phyloP scores from a whole-genome alignment of 2,329 filamentous ascomycete genomes.

The Calonectria montana region DNA sequence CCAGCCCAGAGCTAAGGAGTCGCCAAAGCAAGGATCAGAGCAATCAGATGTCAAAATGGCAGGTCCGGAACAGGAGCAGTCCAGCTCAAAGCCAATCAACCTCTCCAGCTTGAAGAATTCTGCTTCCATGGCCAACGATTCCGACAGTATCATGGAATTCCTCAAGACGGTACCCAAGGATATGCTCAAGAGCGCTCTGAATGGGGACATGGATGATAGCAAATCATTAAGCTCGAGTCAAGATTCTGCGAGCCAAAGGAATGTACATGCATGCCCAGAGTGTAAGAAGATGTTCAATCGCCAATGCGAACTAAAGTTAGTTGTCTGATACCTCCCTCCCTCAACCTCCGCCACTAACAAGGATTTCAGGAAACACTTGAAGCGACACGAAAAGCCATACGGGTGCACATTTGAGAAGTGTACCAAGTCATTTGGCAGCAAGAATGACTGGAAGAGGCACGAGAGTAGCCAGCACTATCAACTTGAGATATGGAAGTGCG shows the following conservation, averaged over 20 bases:
- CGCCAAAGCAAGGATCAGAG: slow-evolving; percentile 3
- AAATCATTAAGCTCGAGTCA: slow-evolving; percentile 22
- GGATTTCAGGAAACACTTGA: slow-evolving; percentile 79
- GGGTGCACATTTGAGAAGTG: slow-evolving; percentile 81
- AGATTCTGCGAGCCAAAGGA: slow-evolving; percentile 25
- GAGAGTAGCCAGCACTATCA: slow-evolving; percentile 84
- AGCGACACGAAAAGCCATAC: slow-evolving; percentile 84
- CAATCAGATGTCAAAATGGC: slow-evolving; percentile 32
- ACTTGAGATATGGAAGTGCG: slow-evolving; percentile 78
- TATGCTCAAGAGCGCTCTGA: slow-evolving; percentile 47
- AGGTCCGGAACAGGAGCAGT: slow-evolving; percentile 16
- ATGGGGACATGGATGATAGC: slow-evolving; percentile 19
- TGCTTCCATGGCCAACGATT: background rate
- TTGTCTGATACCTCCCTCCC: background rate
- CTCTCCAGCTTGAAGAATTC: background rate
- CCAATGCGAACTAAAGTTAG: slow-evolving; percentile 69
- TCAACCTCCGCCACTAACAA: slow-evolving; percentile 33
- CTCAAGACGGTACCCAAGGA: slow-evolving; percentile 46
- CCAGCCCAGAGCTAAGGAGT: background rate
- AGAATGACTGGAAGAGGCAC: slow-evolving; percentile 94
- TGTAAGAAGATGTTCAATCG: slow-evolving; percentile 62
- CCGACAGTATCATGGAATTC: slow-evolving; percentile 27
- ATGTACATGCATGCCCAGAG: slow-evolving; percentile 45
- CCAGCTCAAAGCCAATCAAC: background rate
- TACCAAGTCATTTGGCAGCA: slow-evolving; percentile 83